phyloP scores from a whole-genome alignment of 371 early-diverging fungal genomes.

The Lichtheimia hyalospora region DNA sequence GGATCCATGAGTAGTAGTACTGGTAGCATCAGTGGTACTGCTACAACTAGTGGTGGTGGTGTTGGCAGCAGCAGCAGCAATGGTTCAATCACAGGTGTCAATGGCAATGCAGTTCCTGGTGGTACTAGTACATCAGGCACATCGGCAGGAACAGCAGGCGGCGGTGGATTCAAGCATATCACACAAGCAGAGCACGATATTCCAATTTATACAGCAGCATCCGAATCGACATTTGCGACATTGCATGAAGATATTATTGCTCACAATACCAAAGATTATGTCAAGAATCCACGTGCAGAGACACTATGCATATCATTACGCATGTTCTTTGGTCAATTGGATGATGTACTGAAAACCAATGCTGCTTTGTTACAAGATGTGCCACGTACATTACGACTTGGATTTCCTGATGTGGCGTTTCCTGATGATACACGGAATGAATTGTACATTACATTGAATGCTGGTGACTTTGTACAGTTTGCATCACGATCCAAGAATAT shows the following conservation, averaged over 20 bases:
- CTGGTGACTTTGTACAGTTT: conserved; percentile 63
- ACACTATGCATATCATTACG: conserved; percentile 53
- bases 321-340: conserved; percentile 48
- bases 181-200: conserved; percentile 47
- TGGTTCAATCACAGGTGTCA: neutral
- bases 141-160: neutral
- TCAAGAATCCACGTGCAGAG: conserved; percentile 52
- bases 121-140: neutral
- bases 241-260: conserved; percentile 65
- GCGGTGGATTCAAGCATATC: conserved; percentile 10
- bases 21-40: conserved; percentile 4
- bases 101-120: no score
- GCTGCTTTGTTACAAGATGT: conserved; percentile 47
- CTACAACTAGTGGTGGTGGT: neutral
- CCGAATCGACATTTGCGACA: conserved; percentile 54
- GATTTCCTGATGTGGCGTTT: conserved; percentile 69
- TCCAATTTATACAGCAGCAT: conserved; percentile 54
- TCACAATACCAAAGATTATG: conserved; percentile 49
- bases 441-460: conserved; percentile 61
- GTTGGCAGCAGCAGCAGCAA: neutral
- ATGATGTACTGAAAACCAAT: conserved; percentile 49
- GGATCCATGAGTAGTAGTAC: neutral
- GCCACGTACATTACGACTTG: conserved; percentile 55
- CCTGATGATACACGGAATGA: conserved; percentile 64
- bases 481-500: conserved; percentile 55